These are phyloP conservation scores for Myxozyma nipponensis DNA, from an alignment of 805 yeast species.

Conservation along the genomic window DNA sequence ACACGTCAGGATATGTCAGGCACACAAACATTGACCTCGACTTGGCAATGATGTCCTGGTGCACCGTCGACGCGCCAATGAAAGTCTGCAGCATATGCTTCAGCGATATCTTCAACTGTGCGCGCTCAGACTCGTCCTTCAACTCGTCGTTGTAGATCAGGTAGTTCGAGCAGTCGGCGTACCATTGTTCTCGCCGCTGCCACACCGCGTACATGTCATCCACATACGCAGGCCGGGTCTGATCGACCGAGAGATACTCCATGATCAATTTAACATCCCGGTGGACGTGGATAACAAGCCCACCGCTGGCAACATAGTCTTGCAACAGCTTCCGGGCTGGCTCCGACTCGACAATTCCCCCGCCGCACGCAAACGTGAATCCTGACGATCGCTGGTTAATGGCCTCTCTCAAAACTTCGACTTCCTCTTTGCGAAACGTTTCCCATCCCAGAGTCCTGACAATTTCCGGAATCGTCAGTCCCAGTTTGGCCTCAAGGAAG, in stretches of 20 bases:
- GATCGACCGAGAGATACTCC: slow-evolving; percentile 67
- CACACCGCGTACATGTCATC: slow-evolving; percentile 81
- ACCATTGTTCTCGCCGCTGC: slow-evolving; percentile 75
- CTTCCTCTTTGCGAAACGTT: slow-evolving; percentile 70
- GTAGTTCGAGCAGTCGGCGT: slow-evolving; percentile 73
- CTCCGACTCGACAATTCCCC: slow-evolving; percentile 83
- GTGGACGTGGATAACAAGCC: slow-evolving; percentile 85
- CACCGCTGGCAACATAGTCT: slow-evolving; percentile 53
- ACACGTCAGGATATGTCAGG: slow-evolving; percentile 62
- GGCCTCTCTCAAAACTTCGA: slow-evolving; percentile 50
- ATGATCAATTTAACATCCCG: slow-evolving; percentile 81
- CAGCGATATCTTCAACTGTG: slow-evolving; percentile 38
- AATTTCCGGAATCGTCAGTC: slow-evolving; percentile 38
- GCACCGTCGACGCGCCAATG: slow-evolving; percentile 48
- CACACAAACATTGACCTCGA: slow-evolving; percentile 62
- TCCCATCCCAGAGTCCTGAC: slow-evolving; percentile 82
- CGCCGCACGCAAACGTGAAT: slow-evolving; percentile 86
- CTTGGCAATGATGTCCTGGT: slow-evolving; percentile 39
- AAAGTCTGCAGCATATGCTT: slow-evolving; percentile 55
- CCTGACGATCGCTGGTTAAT: slow-evolving; percentile 46
- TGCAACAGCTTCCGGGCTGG: slow-evolving; percentile 63
- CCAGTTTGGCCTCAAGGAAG: slow-evolving; percentile 54
- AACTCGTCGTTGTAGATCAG: slow-evolving; percentile 76
- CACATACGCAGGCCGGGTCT: slow-evolving; percentile 80
- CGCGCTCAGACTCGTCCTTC: slow-evolving; percentile 31